Conservation (phyloP, 129 eudicot species). For the Tanacetum coccineum region DNA sequence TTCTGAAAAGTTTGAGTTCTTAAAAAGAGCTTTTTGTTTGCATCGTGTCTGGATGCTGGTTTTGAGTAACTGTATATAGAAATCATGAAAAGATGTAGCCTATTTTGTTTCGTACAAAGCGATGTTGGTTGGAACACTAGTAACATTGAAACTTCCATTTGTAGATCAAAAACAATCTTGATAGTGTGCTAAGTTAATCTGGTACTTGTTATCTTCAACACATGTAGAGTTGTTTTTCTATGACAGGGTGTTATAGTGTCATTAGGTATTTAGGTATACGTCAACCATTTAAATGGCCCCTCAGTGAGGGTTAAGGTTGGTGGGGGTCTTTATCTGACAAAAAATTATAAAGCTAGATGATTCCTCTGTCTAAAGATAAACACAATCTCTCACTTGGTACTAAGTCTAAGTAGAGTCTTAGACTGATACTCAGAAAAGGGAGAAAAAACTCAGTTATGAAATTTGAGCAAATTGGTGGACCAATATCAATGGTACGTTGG, state of each 20-base stretch:
- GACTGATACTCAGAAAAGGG: background rate
- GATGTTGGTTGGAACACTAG: conserved; percentile 12
- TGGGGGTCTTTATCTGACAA: no score
- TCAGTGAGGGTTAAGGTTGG: no score
- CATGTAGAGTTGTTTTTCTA: conserved; percentile 6
- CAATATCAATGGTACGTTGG: no score
- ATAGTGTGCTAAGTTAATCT: no score
- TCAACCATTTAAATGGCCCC: conserved; percentile 3
- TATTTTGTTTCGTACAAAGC: conserved; percentile 5
- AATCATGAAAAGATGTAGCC: background rate
- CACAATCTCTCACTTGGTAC: no score
- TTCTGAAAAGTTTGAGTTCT: conserved; percentile 10
- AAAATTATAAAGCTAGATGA: no score
- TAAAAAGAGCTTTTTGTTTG: conserved; percentile 10
- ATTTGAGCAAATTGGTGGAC: background rate
- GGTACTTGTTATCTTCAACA: background rate
- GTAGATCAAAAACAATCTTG: background rate
- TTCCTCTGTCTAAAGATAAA: no score
- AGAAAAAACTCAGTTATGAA: background rate
- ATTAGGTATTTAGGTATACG: conserved; percentile 3
- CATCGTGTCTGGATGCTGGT: conserved; percentile 12
- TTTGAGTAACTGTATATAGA: background rate
- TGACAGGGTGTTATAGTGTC: conserved; percentile 3
- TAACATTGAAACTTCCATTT: conserved; percentile 10
- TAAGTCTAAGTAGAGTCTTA: background rate